phyloP scores from a whole-genome alignment of 2,329 filamentous ascomycete species.

The Anthostomella pinea region DNA sequence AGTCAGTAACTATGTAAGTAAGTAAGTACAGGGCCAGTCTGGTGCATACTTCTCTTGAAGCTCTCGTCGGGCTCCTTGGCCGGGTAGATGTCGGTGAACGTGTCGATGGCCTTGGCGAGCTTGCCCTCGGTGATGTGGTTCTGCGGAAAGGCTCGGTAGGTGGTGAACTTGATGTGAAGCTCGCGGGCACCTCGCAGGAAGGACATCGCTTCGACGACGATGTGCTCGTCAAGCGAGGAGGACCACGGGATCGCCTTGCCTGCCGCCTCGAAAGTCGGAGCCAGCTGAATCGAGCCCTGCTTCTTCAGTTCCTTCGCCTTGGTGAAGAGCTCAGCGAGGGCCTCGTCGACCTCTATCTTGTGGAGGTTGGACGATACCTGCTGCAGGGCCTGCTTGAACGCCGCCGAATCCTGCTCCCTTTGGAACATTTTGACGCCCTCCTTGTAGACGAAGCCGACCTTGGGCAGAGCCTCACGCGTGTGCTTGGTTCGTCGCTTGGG shows the following conservation, averaged over 20 bases:
- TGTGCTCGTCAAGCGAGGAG: not conserved
- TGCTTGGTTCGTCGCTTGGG: not conserved
- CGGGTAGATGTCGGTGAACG: not conserved
- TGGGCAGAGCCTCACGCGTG: not conserved
- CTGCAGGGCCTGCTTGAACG: not conserved
- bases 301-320: not conserved
- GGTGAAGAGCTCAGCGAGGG: not conserved
- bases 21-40: too few species aligned
- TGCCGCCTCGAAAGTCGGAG: not conserved
- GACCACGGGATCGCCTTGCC: not conserved
- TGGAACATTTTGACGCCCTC: not conserved
- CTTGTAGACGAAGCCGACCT: not conserved
- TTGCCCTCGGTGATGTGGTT: not conserved
- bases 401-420: not conserved
- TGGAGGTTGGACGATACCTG: not conserved
- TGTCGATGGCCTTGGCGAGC: slow-evolving; percentile 1
- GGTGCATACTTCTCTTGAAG: too few species aligned
- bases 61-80: slow-evolving; percentile 1
- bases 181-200: not conserved
- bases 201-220: not conserved
- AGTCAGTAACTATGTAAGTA: too few species aligned
- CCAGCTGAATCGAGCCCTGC: not conserved
- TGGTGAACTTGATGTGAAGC: not conserved
- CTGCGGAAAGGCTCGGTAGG: not conserved
- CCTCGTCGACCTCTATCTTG: not conserved